Base-by-base conservation (phyloP, 495 filamentous ascomycete species). In the Haplographium delicatum region DNA sequence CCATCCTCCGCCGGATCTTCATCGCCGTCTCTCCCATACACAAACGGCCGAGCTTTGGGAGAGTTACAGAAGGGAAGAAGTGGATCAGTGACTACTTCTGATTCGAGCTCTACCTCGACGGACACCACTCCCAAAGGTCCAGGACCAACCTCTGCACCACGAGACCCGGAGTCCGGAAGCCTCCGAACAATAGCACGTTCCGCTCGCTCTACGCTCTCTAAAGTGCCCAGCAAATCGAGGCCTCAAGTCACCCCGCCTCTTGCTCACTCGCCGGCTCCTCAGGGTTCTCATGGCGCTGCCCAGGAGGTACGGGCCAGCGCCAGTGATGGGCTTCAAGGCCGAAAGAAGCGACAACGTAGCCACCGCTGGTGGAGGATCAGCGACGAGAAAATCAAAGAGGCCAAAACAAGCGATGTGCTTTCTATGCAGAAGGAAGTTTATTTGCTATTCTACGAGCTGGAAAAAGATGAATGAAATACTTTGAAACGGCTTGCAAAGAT, bases 311-410 rank as follows among this genome's bases (percentile, higher is more conserved):
- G 46, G 16, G 13, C 53, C 10, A 46, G 47, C 44, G 52, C 52
- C n/a, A 27, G 40, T 7, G 47, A 38, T 3, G 44, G 44, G n/a
- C n/a, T n/a, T n/a, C n/a, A n/a, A n/a, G 44, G 23, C 18, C 39
- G 26, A 19, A 44, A 38, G 50, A 63, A 60, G 27, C 77, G 72
- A 51, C 83, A 83, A 58, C 79, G 71, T n/a, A 79, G 70, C 47
- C 78, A 86, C 58, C 78, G 87, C 16, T 99, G 93, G 93, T 99
- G 93, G 93, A 80, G 93, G 11, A 96, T 99, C 40, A 96, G 91
- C 31, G 93, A 99, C 62, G 93, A 97, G 28, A 96, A 96, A 62
- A 78, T 97, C 50, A 95, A 91, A 61, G 91, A 96, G 61, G 84
- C 88, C 49, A 93, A 86, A 66, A 97, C 90, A 2, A 80, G 78